Base-by-base conservation (phyloP, 2,329 filamentous ascomycete species). In the Aspergillus sp. region DNA sequence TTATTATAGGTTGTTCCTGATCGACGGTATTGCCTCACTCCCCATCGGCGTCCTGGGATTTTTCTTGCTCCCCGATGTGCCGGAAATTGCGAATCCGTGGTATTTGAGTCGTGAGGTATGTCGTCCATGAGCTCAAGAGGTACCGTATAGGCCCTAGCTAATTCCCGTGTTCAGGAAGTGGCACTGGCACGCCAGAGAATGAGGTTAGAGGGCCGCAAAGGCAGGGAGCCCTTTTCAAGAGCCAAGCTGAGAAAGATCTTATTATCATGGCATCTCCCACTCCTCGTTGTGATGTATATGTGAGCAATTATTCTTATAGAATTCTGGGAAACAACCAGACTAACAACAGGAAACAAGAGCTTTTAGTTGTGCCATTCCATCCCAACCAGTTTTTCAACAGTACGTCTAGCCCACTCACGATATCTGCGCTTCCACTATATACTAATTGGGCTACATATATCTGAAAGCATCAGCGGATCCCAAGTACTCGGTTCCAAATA, bases 201-300 rank as follows among this genome's bases (percentile, higher is more conserved):
- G 83, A 64, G 80, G 63, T 67, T 81, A 4, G 82, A 84, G 71
- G 81, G 83, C 22, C 73, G 83, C 11, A 71, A 79, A 61, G 71
- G 77, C 25, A 72, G 81, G 56, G 71, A 75, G 49, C 80, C 81
- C 0, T 84, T 82, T 64, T 83, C 81, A 0, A 77, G 74, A 57
- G 70, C 74, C 3, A 89, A 87, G 73, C 68, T 90, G 47, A 81
- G 80, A 72, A 85, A 83, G 66, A 89, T 90, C 19, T 84, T 89
- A 59, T 79, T 80, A 0, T 85, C 83, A 5, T 90, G 88, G 88
- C 87, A 88, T 64, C 85, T 90, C 1, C 90, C 87, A 59, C 66
- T 83, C 0, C 76, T 91, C 3, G 81, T 81, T 0, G 59, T 84
- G 0, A 73, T 89, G 1, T 90, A 90, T 69, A 80, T 89, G 69